Conservation (phyloP, 805 yeast species). For the Candida hungchunana region DNA sequence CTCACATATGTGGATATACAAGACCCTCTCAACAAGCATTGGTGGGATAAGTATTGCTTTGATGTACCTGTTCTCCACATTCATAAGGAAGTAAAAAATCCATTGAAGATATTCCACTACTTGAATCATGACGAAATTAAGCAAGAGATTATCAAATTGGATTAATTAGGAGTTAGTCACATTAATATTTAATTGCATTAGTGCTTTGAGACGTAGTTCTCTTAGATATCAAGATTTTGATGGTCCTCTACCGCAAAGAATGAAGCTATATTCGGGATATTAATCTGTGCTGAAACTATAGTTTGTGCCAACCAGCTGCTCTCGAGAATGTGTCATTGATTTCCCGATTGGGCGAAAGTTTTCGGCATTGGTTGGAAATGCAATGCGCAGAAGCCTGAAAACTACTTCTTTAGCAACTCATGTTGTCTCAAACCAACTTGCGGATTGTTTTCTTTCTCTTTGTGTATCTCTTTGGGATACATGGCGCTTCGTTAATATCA, state of each 20-base stretch:
- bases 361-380: too few relatives aligned
- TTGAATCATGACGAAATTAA: constrained; percentile 50
- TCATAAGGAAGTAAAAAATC: constrained; percentile 41
- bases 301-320: too few relatives aligned
- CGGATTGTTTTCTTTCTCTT: constrained; percentile 20
- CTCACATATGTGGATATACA: constrained; percentile 53
- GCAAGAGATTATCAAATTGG: constrained; percentile 41
- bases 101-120: constrained; percentile 65
- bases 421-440: too few relatives aligned
- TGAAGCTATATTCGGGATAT: too few relatives aligned
- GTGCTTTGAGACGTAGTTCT: background rate
- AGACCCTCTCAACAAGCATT: constrained; percentile 50
- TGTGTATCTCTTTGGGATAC: constrained; percentile 19
- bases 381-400: too few relatives aligned
- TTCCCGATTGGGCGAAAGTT: too few relatives aligned
- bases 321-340: too few relatives aligned
- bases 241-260: too few relatives aligned
- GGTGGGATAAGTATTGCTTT: constrained; percentile 71
- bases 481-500: constrained; percentile 10
- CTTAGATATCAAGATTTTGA: too few relatives aligned
- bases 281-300: too few relatives aligned
- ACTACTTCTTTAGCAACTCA: too few relatives aligned
- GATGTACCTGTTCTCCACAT: constrained; percentile 79
- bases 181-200: background rate
- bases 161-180: background rate